These are phyloP conservation scores for Filosporella fistucella DNA, from an alignment of 495 filamentous ascomycete genomes.

Conservation along the genomic window DNA sequence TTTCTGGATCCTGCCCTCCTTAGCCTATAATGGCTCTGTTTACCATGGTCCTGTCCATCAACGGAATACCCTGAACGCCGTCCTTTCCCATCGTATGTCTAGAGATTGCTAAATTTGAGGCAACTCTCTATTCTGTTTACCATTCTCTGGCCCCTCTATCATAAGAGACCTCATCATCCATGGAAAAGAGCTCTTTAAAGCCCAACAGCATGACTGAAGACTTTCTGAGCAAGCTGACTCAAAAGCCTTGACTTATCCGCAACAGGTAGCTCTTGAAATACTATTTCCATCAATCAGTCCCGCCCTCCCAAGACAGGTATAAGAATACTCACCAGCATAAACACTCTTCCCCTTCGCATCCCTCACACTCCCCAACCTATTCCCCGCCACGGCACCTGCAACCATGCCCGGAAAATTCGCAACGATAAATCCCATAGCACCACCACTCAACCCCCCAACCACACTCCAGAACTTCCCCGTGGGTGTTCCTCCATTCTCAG, in stretches of 20 bases:
- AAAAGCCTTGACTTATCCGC: constrained; percentile 72
- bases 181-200: too few species aligned
- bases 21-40: too few species aligned
- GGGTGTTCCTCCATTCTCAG: constrained; percentile 50
- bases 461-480: constrained; percentile 81
- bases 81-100: too few species aligned
- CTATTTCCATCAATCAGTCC: background rate
- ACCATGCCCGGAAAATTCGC: constrained; percentile 85
- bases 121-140: too few species aligned
- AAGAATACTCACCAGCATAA: constrained; percentile 50
- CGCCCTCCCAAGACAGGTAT: background rate
- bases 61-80: too few species aligned
- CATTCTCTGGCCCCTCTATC: too few species aligned
- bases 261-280: constrained; percentile 77
- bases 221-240: constrained; percentile 68
- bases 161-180: too few species aligned
- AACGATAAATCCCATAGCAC: constrained; percentile 89
- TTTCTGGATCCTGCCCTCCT: too few species aligned
- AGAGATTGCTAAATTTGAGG: too few species aligned
- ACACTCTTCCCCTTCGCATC: constrained; percentile 94
- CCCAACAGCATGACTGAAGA: constrained; percentile 50
- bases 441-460: constrained; percentile 81
- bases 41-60: too few species aligned
- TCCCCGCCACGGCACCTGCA: constrained; percentile 90
- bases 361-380: constrained; percentile 78